Base-by-base conservation (phyloP, 768 basidiomycete genomes). In the Lyophyllum atratum region DNA sequence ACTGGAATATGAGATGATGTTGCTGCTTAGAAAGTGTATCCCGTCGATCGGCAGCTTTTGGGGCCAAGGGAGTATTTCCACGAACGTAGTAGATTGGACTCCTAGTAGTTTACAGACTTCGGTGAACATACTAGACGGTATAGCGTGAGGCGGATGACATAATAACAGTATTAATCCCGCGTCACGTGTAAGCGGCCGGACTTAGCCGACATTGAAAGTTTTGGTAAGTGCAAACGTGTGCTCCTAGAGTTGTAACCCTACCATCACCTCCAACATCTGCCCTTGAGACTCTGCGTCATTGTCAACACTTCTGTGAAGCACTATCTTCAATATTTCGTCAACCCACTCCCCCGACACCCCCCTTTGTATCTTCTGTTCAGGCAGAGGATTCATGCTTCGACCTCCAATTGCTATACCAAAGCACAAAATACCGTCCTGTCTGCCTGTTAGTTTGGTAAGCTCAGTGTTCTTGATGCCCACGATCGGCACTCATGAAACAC, bases 301-400 rank as follows among this genome's bases (percentile, higher is more conserved):
- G 24, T 28, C 25, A 29, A 21, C 42, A 58, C 21, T 25, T 43
- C 54, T 39, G 61, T 51, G 54, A 59, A 59, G 58, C 47, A 55
- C 60, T 56, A 67, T 72, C 75, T 82, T 78, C 85, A 87, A 84
- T 64, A 87, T 87, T 85, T 78, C 83, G 76, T 78, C 85, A 73
- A 73, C 80, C 75, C 71, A 76, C 76, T 72, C 74, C 68, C 69
- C 73, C 72, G 67, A 72, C 55, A 59, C 67, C 66, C 68, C 69
- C 55, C 56, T 59, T 67, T 63, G 65, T 66, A 75, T 84, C 82
- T 85, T 85, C 85, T 86, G 85, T 83, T 79, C 70, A 71, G 79
- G 77, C 85, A 87, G 87, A 85, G 80, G 85, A 87, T 93, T 92
- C 90, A 93, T 93, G 90, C 90, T 90, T 91, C 89, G 88, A 83